Evolutionary conservation across 2,329 filamentous ascomycete genomes (phyloP).

Genomic region (Fonsecaea monophora): DNA sequence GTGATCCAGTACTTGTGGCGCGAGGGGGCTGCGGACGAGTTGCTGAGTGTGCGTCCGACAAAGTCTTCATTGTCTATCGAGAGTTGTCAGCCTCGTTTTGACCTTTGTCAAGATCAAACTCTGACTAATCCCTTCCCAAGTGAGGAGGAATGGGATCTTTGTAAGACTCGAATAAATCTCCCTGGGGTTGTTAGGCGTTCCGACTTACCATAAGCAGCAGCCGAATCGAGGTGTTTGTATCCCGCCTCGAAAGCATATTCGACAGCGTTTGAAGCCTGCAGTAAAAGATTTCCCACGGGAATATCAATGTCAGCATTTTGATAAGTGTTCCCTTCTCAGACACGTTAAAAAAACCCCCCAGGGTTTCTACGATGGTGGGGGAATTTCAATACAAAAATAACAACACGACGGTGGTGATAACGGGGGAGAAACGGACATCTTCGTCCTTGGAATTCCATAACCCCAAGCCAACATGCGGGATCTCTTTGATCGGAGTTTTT

Average conservation of each 20-base stretch:
- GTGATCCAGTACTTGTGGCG: slow-evolving; percentile 74
- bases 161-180: background rate
- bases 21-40: slow-evolving; percentile 62
- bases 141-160: background rate
- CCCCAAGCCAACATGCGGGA: slow-evolving; percentile 50
- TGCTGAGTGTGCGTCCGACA: slow-evolving; percentile 68
- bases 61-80: slow-evolving; percentile 68
- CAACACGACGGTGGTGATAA: background rate
- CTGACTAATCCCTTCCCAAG: background rate
- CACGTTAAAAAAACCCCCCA: no score
- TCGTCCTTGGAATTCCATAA: slow-evolving; percentile 48
- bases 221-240: slow-evolving; percentile 50
- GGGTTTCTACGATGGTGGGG: no score
- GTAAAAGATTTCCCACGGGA: background rate
- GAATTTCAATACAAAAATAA: no score
- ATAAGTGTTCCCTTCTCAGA: no score
- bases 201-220: slow-evolving; percentile 45
- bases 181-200: background rate
- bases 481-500: slow-evolving; percentile 31
- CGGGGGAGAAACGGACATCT: slow-evolving; percentile 38
- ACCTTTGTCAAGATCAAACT: background rate
- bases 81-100: no score
- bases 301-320: no score
- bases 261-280: slow-evolving; percentile 42
- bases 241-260: slow-evolving; percentile 47